phyloP scores from a whole-genome alignment of 495 filamentous ascomycete genomes.

The Lepidopterella palustris region DNA sequence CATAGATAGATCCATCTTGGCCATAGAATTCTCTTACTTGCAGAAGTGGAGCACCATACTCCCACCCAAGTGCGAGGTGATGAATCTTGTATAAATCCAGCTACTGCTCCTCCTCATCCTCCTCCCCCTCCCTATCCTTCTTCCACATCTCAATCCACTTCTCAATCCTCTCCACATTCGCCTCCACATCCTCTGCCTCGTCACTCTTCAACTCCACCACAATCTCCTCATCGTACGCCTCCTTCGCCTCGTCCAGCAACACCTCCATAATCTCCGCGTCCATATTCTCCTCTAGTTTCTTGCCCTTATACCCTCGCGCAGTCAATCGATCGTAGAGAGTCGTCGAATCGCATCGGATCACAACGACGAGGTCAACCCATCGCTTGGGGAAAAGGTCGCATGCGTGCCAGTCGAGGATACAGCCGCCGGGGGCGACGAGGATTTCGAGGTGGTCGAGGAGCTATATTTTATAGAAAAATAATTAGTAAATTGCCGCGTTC shows the following conservation, averaged over 20 bases:
- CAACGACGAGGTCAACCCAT: slow-evolving; percentile 94
- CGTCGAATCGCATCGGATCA: slow-evolving; percentile 71
- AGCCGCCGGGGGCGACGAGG: slow-evolving; percentile 70
- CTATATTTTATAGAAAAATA: slow-evolving; percentile 38
- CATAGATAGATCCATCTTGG: not conserved
- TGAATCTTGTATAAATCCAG: not conserved
- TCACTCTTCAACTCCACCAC: slow-evolving; percentile 88
- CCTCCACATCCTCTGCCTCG: slow-evolving; percentile 72
- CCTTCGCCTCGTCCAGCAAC: slow-evolving; percentile 80
- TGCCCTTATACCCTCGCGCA: slow-evolving; percentile 68
- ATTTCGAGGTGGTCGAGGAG: slow-evolving; percentile 85
- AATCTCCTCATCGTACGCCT: slow-evolving; percentile 79
- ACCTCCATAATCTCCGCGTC: slow-evolving; percentile 98
- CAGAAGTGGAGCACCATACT: too few relatives aligned
- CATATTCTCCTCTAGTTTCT: slow-evolving; percentile 90
- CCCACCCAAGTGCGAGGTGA: too few relatives aligned
- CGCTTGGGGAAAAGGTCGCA: slow-evolving; percentile 91
- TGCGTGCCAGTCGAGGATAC: slow-evolving; percentile 96
- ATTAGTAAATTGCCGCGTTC: too few relatives aligned
- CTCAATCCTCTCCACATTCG: slow-evolving; percentile 77
- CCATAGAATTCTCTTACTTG: not conserved
- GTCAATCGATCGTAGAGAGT: slow-evolving; percentile 80
- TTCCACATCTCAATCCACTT: slow-evolving; percentile 79
- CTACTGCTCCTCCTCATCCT: slow-evolving; percentile 13
- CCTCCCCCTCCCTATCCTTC: slow-evolving; percentile 43